A percentile compares a stretch with the other conserved stretches of the same genome.
phyloP scores from a whole-genome alignment of 371 early-diverging fungal species.

The Mortierella sp. region DNA sequence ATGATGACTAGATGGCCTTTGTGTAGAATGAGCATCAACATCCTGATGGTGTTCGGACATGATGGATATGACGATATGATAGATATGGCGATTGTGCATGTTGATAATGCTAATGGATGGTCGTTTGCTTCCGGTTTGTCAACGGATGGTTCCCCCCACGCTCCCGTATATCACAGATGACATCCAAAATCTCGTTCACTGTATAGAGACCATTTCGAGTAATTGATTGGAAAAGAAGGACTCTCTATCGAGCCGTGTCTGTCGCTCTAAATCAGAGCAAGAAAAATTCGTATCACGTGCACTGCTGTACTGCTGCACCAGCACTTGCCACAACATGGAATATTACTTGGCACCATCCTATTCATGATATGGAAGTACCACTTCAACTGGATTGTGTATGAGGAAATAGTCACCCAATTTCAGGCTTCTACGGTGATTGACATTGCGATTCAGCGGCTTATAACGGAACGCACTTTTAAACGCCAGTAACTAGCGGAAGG shows the following conservation, averaged over 20 bases:
- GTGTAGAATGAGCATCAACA: neutral
- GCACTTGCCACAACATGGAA: no score
- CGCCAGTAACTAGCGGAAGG: no score
- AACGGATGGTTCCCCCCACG: conserved; percentile 27
- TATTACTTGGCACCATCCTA: no score
- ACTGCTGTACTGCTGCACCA: neutral
- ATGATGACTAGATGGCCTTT: neutral
- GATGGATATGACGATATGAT: neutral
- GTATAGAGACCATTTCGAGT: conserved; percentile 42
- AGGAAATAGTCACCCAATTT: no score
- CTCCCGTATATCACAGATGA: neutral
- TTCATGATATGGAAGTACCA: no score
- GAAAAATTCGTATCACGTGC: conserved; percentile 13
- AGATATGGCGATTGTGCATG: conserved; percentile 2
- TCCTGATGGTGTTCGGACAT: neutral
- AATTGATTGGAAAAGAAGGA: conserved; percentile 46
- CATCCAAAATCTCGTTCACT: conserved; percentile 17
- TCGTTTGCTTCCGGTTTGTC: neutral
- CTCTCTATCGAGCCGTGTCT: neutral
- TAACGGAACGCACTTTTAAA: no score
- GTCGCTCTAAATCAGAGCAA: conserved; percentile 12
- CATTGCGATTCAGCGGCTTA: neutral
- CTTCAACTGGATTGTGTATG: no score
- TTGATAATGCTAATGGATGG: conserved; percentile 16
- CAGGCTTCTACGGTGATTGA: neutral